A percentile compares a stretch with the other conserved stretches of the same genome.
These are phyloP conservation scores for Nepenthes mirabilis DNA, from an alignment of 148 eudicot genomes.

Conservation along the genomic window DNA sequence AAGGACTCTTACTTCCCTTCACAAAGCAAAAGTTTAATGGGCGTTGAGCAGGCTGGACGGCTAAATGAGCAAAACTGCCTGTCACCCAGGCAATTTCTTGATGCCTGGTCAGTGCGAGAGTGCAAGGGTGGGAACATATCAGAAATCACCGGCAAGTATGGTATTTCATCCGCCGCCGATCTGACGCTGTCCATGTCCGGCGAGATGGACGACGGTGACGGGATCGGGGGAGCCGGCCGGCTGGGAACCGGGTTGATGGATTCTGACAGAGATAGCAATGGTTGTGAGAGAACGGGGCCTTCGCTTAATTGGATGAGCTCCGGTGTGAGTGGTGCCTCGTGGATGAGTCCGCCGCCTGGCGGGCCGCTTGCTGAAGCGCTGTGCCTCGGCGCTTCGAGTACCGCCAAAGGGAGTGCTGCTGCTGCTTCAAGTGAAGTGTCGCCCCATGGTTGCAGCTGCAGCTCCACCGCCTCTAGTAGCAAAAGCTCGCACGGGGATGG, in stretches of 20 bases:
- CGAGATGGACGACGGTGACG: slow-evolving; percentile 15
- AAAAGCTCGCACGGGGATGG: neutral
- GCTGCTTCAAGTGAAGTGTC: neutral
- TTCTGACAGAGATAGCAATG: slow-evolving; percentile 5
- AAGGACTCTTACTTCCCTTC: neutral
- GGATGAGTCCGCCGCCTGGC: slow-evolving; percentile 46
- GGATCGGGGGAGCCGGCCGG: neutral
- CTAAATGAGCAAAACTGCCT: slow-evolving; percentile 3
- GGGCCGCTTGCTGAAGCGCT: slow-evolving; percentile 81
- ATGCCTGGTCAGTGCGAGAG: slow-evolving; percentile 51
- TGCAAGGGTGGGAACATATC: slow-evolving; percentile 15
- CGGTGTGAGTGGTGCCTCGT: slow-evolving; percentile 8
- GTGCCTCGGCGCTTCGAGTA: slow-evolving; percentile 50
- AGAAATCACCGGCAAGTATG: slow-evolving; percentile 11
- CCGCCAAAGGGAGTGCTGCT: slow-evolving; percentile 9
- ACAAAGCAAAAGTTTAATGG: neutral
- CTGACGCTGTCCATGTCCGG: slow-evolving; percentile 56
- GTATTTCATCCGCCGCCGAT: slow-evolving; percentile 8
- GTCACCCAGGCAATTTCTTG: slow-evolving; percentile 55
- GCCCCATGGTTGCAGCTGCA: neutral
- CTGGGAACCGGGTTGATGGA: slow-evolving; percentile 13
- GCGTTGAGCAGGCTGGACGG: neutral
- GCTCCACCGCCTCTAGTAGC: neutral
- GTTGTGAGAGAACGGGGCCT: slow-evolving; percentile 5
- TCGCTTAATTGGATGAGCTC: slow-evolving; percentile 21